phyloP scores from a whole-genome alignment of 2,329 filamentous ascomycete species.

The Cadophora gregata region DNA sequence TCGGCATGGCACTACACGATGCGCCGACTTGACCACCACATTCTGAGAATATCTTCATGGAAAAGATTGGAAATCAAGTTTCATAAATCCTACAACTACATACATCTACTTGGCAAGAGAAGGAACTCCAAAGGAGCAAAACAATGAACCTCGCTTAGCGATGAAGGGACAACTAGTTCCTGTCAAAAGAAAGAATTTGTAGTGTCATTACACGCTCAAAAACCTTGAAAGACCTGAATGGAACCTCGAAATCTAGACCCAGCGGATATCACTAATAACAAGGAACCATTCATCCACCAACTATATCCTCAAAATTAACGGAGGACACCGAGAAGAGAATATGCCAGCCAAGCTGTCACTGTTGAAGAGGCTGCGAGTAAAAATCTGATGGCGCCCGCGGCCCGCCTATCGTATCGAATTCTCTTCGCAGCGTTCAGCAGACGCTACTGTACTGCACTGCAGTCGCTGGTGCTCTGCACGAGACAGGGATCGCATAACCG shows the following conservation, averaged over 20 bases:
- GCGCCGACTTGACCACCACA: too few species aligned
- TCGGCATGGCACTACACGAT: too few species aligned
- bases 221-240: not conserved
- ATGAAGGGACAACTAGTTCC: not conserved
- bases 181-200: not conserved
- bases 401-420: slow-evolving; percentile 13
- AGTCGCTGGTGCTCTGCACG: not conserved
- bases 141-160: not conserved
- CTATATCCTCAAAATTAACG: slow-evolving; percentile 5
- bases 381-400: slow-evolving; percentile 12
- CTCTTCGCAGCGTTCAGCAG: too few species aligned
- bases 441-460: slow-evolving; percentile 2
- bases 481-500: not conserved
- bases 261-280: not conserved
- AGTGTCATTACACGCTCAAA: not conserved
- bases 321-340: not conserved
- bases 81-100: not conserved
- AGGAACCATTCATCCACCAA: not conserved
- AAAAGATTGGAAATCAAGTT: not conserved
- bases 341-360: slow-evolving; percentile 7
- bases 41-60: too few species aligned
- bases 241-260: not conserved
- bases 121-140: not conserved
- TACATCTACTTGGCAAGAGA: not conserved
- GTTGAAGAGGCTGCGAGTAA: not conserved